These are phyloP conservation scores for Pseudozyma tsukubaensis DNA, from an alignment of 1,284 basidiomycete genomes.

Conservation along the genomic window DNA sequence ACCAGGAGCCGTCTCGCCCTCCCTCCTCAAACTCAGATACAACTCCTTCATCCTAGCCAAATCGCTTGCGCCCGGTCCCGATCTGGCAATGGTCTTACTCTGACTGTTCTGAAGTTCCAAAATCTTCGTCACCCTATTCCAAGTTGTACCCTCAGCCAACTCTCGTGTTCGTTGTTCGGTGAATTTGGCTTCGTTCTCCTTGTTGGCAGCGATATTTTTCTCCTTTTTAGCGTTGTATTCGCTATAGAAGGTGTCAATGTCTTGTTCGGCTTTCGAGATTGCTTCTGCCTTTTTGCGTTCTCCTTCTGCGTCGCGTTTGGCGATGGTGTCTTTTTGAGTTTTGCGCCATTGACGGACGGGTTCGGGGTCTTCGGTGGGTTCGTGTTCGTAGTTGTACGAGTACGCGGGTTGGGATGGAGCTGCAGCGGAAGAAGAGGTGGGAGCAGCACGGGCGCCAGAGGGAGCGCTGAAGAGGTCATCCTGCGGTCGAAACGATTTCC, in stretches of 20 bases:
- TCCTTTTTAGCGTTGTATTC: conserved; percentile 93
- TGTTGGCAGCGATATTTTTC: conserved; percentile 92
- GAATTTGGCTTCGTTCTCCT: conserved; percentile 89
- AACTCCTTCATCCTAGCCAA: conserved; percentile 83
- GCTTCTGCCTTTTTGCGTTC: conserved; percentile 85
- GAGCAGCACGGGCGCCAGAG: conserved; percentile 8
- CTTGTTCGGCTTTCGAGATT: conserved; percentile 86
- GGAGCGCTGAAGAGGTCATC: conserved; percentile 66
- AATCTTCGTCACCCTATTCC: conserved; percentile 89
- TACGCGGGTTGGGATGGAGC: conserved; percentile 27
- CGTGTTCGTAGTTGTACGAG: conserved; percentile 29
- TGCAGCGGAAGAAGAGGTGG: conserved; percentile 5
- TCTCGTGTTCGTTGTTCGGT: conserved; percentile 79
- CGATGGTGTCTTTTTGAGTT: conserved; percentile 86
- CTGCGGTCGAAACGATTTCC: conserved; percentile 44
- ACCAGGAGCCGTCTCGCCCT: conserved; percentile 65
- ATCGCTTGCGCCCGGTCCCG: conserved; percentile 88
- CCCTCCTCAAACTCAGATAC: conserved; percentile 59
- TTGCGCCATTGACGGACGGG: conserved; percentile 79
- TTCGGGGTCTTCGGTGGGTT: conserved; percentile 59
- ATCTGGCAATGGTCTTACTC: conserved; percentile 91
- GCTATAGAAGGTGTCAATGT: conserved; percentile 96
- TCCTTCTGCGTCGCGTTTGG: conserved; percentile 81
- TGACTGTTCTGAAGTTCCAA: conserved; percentile 92
- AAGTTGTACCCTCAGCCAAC: conserved; percentile 90